Evolutionary conservation across 257 asterid species (phyloP), one percentile per base, ranked within the genome.

Genomic region (Knoxia roxburghii): DNA sequence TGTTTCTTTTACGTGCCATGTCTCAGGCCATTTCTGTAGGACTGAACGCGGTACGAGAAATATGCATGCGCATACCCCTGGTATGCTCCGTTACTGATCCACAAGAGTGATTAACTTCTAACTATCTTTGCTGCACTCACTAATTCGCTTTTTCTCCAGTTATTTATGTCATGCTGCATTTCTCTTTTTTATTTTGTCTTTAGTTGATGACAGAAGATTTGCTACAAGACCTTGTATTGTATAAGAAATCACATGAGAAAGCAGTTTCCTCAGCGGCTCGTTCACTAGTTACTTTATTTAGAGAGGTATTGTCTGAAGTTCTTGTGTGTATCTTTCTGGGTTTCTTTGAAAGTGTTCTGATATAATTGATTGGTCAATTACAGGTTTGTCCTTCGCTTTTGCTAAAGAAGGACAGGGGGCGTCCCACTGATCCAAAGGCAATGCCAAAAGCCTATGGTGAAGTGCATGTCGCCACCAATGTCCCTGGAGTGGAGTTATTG

Each of bases 171-270:
- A 6, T 40, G 32, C 27, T 27, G 32, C 64, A 48, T 46, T n/a
- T 11, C 7, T 27, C 59, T 41, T 18, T 43, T 26, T 30, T 56
- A 26, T 50, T 32, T 73, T 58, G 55, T 61, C 64, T 68, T 51
- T 82, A 94, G 99, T 82, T 94, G 83, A 94, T 90, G 99, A 90
- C 95, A n/a, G 99, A 90, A 80, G 97, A 94, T 65, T 72, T 94
- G 84, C 90, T 94, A 59, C 99, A 90, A 90, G 99, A 94, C 76
- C 97, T 90, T 70, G 96, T 90, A 67, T 66, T 90, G 55, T 94
- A 94, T 69, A 84, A 80, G 71, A 90, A 94, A 67, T 86, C 92
- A 4, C 55, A 90, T n/a, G 97, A 94, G 86, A 90, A 94, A 84
- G 75, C 95, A 35, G 95, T 94, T 78, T 85, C 96, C 23, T 78